Base-by-base conservation (phyloP, 495 filamentous ascomycete species). In the Hypoxylon cercidicola region DNA sequence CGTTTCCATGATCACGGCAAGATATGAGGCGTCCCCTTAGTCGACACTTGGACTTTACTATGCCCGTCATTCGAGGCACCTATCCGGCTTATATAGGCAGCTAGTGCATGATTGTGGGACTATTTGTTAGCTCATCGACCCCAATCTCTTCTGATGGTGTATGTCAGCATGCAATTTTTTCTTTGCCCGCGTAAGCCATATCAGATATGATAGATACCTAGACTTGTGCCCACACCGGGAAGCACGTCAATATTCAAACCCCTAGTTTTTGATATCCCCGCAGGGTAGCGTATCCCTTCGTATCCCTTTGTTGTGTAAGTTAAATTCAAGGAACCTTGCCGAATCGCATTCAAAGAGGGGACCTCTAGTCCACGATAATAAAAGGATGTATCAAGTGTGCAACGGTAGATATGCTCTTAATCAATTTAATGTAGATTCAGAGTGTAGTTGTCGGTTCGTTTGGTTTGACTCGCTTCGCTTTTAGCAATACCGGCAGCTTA, bases 91-190 rank as follows among this genome's bases (percentile, higher is more conserved):
- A 47, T 58, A 13, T 57, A 46, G 51, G 20, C 20, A 20, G 15
- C 37, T 15, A 13, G n/a, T 30, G 28, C 55, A 40, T 50, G 35
- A 45, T 63, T 60, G 56, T 28, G 51, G 61, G 39, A 55, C 55
- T 50, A 52, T 52, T 52, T 52, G 20, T 66, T 61, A 12, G 45
- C 46, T 30, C 55, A 60, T 66, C 12, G 28, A 55, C 49, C 44
- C 51, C 56, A 39, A 50, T 49, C 18, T 21, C 30, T 25, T 20
- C 21, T 15, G 11, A 20, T 18, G 19, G 19, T 45, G 19, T 50
- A 30, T 55, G 63, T 66, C 63, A 66, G 63, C 56, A 46, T 25
- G 63, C 56, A 57, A 56, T 50, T 18, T 46, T 45, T 43, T 9
- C 28, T 51, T 50, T 15, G 45, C 50, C 59, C 46, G 50, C 51